A percentile compares a stretch with the other conserved stretches of the same genome.
Evolutionary conservation across 2,329 filamentous ascomycete species (phyloP).

Genomic region (Didymella exigua): DNA sequence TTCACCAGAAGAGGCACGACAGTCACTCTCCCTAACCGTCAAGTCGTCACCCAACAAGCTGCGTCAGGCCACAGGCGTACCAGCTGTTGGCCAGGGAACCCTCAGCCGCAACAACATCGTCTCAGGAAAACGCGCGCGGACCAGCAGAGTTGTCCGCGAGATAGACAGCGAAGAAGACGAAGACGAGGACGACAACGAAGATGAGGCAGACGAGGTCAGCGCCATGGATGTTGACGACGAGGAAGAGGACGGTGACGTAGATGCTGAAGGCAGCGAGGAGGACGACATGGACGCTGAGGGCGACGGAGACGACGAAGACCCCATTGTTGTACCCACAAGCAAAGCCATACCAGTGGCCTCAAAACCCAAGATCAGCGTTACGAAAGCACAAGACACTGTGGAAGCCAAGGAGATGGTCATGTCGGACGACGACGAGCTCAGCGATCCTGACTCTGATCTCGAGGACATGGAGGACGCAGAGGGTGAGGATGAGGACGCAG

Average conservation of each 20-base stretch:
- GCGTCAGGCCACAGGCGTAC: constrained; percentile 53
- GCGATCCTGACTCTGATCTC: constrained; percentile 47
- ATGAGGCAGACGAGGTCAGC: constrained; percentile 48
- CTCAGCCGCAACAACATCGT: constrained; percentile 47
- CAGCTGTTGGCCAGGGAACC: constrained; percentile 29
- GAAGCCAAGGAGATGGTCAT: constrained; percentile 58
- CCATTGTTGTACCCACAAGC: constrained; percentile 39
- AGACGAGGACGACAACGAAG: constrained; percentile 47
- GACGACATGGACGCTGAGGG: constrained; percentile 47
- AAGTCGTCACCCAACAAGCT: constrained; percentile 58
- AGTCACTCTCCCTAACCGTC: constrained; percentile 56
- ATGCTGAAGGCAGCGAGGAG: constrained; percentile 37
- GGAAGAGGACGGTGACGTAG: constrained; percentile 47
- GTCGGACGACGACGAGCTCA: constrained; percentile 54
- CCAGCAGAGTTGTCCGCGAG: constrained; percentile 47
- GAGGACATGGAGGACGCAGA: constrained; percentile 56
- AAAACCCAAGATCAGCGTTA: constrained; percentile 46
- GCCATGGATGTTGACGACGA: constrained; percentile 51
- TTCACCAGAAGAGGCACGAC: constrained; percentile 51
- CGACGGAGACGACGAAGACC: constrained; percentile 48
- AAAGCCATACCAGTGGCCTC: constrained; percentile 31
- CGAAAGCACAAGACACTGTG: constrained; percentile 49
- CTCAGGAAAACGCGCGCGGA: constrained; percentile 47
- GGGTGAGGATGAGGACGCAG: constrained; percentile 52
- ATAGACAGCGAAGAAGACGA: constrained; percentile 52